These are phyloP conservation scores for Gossypium aridum DNA, from an alignment of 441 rosid genomes.

Conservation along the genomic window DNA sequence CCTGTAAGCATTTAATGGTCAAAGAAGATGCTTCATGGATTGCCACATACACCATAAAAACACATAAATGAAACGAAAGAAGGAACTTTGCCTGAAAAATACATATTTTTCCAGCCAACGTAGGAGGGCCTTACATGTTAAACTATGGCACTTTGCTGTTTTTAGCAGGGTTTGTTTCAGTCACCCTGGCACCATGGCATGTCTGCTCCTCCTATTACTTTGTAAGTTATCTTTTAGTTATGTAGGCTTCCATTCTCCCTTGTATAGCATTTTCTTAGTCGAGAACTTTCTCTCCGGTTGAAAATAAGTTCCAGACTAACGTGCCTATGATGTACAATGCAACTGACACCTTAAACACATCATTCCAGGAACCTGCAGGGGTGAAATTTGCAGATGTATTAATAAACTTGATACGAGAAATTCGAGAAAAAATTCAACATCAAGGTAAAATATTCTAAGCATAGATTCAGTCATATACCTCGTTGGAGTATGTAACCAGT, in stretches of 20 bases:
- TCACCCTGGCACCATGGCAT: not conserved
- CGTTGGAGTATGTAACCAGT: constrained; percentile 92
- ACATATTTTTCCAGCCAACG: constrained; percentile 9
- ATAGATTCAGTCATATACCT: constrained; percentile 38
- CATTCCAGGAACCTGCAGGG: constrained; percentile 84
- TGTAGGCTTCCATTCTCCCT: constrained; percentile 1
- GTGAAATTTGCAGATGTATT: not conserved
- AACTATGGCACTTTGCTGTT: constrained; percentile 6
- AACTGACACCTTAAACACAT: constrained; percentile 90
- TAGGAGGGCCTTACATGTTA: constrained; percentile 3
- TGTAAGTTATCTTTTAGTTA: not conserved
- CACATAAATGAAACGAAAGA: constrained; percentile 5
- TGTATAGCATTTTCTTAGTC: constrained; percentile 35
- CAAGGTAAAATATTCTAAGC: not conserved
- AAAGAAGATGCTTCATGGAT: constrained; percentile 7
- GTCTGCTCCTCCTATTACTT: not conserved
- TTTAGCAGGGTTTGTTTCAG: not conserved
- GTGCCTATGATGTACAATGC: constrained; percentile 75
- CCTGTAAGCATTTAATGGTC: not conserved
- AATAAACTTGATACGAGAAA: not conserved
- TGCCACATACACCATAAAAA: not conserved
- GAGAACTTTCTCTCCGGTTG: constrained; percentile 85
- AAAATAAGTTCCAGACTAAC: constrained; percentile 82
- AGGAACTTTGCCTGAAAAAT: constrained; percentile 10
- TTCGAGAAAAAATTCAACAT: not conserved